Evolutionary conservation across 106 monocot species (phyloP), one percentile per base, ranked within the genome.

Genomic region (Dactylorhiza incarnata): DNA sequence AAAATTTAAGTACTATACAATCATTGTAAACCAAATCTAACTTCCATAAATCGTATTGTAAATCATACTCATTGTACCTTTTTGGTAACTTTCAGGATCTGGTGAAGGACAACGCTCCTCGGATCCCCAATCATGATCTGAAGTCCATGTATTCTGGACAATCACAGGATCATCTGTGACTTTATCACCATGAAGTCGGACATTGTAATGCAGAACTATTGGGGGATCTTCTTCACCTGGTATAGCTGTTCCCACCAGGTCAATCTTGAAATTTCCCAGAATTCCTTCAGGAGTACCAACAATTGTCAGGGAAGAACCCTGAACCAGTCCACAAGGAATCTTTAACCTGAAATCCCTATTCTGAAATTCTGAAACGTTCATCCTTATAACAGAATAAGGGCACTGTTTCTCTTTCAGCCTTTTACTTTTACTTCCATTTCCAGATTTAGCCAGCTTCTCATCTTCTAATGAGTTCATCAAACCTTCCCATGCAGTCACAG

Each of bases 131-230:
- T 93, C 96, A 69, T 83, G 76, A 73, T 79, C 68, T 73, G 71
- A 17, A 43, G 91, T 91, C 96, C 96, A 97, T 53, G 96, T 91
- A 75, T 97, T 97, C 73, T 97, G 96, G 9, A 93, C 91, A 78
- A 97, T 97, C 2, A 97, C 93, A 62, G 96, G 96, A 83, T 97
- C 91, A 37, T 97, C 93, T 48, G 91, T 91, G 49, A 87, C 50
- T 77, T 91, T 97, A 84, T 97, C 96, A 68, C 96, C 96, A 77
- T 81, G 89, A 73, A 93, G 84, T 43, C 93, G 80, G 16, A 97
- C 96, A 82, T 93, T 93, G 77, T 87, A 91, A 76, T 97, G 96
- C 73, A 97, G 74, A 48, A 97, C 75, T 56, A 93, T 80, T 25
- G 93, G 96, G 26, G 93, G 84, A 83, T 93, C 89, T 51, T 82